Base-by-base conservation (phyloP, 106 monocot genomes). In the Posidonia australis region DNA sequence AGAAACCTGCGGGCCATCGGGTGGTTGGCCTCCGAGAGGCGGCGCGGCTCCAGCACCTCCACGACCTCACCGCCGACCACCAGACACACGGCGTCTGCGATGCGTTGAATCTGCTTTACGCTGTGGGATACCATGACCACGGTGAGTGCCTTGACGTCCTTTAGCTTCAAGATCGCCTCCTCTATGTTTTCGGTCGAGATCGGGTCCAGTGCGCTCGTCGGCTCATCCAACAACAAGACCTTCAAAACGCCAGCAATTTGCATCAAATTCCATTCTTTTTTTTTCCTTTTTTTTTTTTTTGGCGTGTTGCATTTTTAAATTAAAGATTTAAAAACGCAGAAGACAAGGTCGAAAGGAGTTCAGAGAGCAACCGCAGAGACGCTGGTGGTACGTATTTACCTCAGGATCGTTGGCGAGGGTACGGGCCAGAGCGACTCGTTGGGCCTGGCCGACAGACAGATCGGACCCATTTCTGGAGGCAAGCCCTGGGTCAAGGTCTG, bases 101-200 rank as follows among this genome's bases (percentile, higher is more conserved):
- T 82, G 10, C 93, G 76, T 31, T 83, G 85, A 14, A 93, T 83
- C 68, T 93, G 93, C 69, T 85, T 93, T 20, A 89, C 83, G 43
- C 89, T 89, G 30, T 93, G 93, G 1, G 93, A 93, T 17, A 93
- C 93, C 61, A 93, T 83, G 47, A 89, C 72, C 5, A 72, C 72
- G 9, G 88, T 93, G 27, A 93, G 3, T 57, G 54, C 67, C 19
- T 49, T 49, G 49, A 19, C 6, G 7, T 49, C 19, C 49, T 19
- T 19, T 5, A 49, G 49, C 49, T n/a, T 49, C n/a, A n/a, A n/a
- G n/a, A 93, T 77, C 0, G 80, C 86, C 46, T 86, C 93, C 64
- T 93, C 93, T 12, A 93, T 93, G 78, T 93, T 93, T 69, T 86
- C 85, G 5, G 93, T 93, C 56, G 93, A 88, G 30, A 93, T 89